phyloP scores from a whole-genome alignment of 805 yeast species.

The Teunomyces stri region DNA sequence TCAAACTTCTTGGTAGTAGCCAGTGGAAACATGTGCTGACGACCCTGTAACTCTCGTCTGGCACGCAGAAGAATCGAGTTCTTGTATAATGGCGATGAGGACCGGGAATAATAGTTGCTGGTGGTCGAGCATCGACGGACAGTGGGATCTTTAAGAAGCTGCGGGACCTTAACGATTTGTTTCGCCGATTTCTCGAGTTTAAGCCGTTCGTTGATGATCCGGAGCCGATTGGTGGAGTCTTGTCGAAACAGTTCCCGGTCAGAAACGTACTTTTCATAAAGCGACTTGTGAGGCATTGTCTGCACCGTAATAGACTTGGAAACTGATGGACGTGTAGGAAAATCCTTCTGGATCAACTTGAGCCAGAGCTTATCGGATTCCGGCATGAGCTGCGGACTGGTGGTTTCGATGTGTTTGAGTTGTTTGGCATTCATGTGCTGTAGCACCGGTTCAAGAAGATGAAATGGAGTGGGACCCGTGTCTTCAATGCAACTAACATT shows the following conservation, averaged over 20 bases:
- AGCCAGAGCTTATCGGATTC: constrained; percentile 48
- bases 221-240: constrained; percentile 44
- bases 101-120: neutral
- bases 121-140: constrained; percentile 13
- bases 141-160: constrained; percentile 28
- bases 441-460: constrained; percentile 47
- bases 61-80: constrained; percentile 36
- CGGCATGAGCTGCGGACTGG: constrained; percentile 42
- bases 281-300: constrained; percentile 32
- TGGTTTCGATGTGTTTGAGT: constrained; percentile 37
- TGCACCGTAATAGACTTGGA: neutral
- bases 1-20: constrained; percentile 14
- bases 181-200: constrained; percentile 40
- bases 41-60: constrained; percentile 30
- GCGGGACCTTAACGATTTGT: constrained; percentile 21
- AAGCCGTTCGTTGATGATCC: constrained; percentile 39
- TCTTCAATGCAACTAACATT: constrained; percentile 10
- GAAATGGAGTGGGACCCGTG: constrained; percentile 31
- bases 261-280: constrained; percentile 36
- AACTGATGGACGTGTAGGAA: constrained; percentile 41
- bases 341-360: constrained; percentile 44
- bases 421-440: constrained; percentile 37
- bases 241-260: constrained; percentile 45
- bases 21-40: constrained; percentile 31
- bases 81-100: constrained; percentile 8